Conservation (phyloP, 306 rosid species). For the Vigna radiata region DNA sequence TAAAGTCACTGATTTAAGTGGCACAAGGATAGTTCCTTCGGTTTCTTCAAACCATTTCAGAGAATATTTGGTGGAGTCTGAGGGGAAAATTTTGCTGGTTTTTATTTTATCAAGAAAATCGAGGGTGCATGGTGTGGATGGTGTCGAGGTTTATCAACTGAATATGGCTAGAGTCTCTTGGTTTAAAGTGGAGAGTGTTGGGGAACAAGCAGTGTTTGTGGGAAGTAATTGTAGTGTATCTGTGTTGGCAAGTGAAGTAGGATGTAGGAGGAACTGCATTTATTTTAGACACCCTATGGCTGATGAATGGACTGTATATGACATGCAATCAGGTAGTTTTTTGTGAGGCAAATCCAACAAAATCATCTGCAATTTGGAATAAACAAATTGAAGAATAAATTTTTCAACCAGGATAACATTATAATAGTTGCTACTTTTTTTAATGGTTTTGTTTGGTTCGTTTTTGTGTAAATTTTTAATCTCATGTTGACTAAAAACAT, state of each 20-base stretch:
- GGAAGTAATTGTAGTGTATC: slow-evolving; percentile 35
- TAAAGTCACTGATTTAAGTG: slow-evolving; percentile 3
- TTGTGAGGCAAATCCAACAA: slow-evolving; percentile 2
- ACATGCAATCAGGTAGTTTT: slow-evolving; percentile 22
- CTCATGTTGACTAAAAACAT: too few relatives aligned
- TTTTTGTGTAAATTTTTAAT: too few relatives aligned
- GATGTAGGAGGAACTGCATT: slow-evolving; percentile 37
- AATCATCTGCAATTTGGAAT: slow-evolving; percentile 19
- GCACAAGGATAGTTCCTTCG: slow-evolving; percentile 31
- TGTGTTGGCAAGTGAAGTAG: slow-evolving; percentile 39
- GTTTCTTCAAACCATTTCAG: slow-evolving; percentile 40
- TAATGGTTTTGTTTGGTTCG: too few relatives aligned
- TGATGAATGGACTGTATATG: slow-evolving; percentile 38
- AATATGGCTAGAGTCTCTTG: slow-evolving; percentile 29
- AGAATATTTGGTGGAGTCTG: slow-evolving; percentile 42
- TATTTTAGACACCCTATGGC: slow-evolving; percentile 12
- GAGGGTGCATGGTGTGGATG: slow-evolving; percentile 29
- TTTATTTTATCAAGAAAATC: slow-evolving; percentile 36
- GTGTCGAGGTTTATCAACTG: slow-evolving; percentile 36
- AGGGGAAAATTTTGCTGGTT: slow-evolving; percentile 38
- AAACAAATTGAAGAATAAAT: slow-evolving; percentile 2
- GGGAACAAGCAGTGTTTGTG: slow-evolving; percentile 36
- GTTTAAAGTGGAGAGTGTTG: slow-evolving; percentile 20
- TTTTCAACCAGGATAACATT: neutral
- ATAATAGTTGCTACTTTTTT: neutral